These are phyloP conservation scores for Geum urbanum DNA, from an alignment of 306 rosid genomes.

Conservation along the genomic window DNA sequence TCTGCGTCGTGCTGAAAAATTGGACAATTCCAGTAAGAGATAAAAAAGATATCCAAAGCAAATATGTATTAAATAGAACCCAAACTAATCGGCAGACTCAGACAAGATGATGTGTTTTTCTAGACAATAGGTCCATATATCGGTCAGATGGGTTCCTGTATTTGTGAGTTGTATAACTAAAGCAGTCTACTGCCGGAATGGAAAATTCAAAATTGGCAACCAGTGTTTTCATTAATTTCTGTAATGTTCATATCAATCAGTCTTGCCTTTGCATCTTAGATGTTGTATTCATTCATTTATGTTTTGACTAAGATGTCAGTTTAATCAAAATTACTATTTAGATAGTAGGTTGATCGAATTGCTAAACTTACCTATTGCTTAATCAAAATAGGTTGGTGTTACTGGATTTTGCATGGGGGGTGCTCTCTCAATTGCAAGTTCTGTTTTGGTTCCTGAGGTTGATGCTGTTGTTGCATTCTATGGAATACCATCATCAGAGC, in stretches of 20 bases:
- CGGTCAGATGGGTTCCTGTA: background rate
- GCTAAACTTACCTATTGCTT: conserved; percentile 17
- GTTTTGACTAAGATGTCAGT: no score
- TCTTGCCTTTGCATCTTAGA: no score
- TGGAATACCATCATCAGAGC: conserved; percentile 82
- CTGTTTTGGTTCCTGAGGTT: conserved; percentile 73
- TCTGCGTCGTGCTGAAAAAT: background rate
- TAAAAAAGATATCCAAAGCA: background rate
- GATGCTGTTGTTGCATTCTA: conserved; percentile 93
- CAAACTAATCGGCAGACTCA: background rate
- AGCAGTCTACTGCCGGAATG: conserved; percentile 1
- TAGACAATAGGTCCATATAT: background rate
- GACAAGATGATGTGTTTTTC: no score
- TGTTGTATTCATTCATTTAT: no score
- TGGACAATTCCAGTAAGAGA: background rate
- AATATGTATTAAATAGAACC: background rate
- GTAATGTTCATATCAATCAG: no score
- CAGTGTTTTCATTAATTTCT: no score
- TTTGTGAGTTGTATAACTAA: background rate
- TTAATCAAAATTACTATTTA: background rate
- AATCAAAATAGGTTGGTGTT: conserved; percentile 67
- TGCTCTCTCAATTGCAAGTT: conserved; percentile 94
- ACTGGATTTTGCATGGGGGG: conserved; percentile 99
- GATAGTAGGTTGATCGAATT: background rate
- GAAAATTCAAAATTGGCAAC: background rate